Conservation (phyloP, 2,329 filamentous ascomycete species). For the Coniochaeta sp. region DNA sequence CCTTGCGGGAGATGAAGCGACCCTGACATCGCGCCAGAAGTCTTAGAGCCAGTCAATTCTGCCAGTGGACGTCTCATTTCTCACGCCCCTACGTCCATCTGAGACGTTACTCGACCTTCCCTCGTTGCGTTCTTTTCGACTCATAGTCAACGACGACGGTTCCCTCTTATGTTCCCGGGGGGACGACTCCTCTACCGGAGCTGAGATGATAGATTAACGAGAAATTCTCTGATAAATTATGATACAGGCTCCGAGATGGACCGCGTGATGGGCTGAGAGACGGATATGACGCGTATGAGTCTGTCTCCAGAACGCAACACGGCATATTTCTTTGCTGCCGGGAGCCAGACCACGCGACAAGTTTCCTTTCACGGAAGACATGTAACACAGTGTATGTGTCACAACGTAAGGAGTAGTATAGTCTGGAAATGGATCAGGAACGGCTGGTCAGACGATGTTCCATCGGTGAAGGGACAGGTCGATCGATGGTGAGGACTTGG, state of each 20-base stretch:
- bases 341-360: background rate
- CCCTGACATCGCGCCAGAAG: no score
- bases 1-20: no score
- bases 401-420: background rate
- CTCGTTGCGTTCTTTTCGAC: no score
- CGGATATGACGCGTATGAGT: background rate
- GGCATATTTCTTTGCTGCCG: background rate
- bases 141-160: background rate
- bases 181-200: background rate
- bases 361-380: background rate
- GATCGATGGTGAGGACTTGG: background rate
- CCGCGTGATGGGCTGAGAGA: background rate
- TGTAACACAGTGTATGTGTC: background rate
- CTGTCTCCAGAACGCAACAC: background rate
- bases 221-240: background rate
- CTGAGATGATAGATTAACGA: background rate
- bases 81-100: no score
- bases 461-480: background rate
- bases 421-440: background rate
- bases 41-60: no score
- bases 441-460: background rate
- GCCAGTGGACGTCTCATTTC: no score
- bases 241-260: background rate
- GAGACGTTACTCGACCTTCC: no score
- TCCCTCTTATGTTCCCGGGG: background rate